Conservation (phyloP, 139 green algal genomes). For the Chlamydomonas sp. region DNA sequence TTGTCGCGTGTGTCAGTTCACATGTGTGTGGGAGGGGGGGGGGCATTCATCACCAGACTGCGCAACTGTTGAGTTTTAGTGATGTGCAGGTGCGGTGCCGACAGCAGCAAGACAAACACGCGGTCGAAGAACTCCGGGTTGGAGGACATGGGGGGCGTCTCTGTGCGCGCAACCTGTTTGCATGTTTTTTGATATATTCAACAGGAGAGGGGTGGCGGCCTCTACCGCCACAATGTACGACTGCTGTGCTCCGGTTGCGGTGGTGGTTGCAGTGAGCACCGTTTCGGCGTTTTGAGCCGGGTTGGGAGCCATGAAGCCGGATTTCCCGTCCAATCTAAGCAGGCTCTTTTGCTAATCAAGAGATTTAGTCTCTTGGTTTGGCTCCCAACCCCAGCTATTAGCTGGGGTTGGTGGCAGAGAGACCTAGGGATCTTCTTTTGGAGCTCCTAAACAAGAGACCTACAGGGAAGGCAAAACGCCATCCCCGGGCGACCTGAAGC, state of each 20-base stretch:
- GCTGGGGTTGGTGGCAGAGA: too few relatives aligned
- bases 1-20: background rate
- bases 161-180: conserved; percentile 25
- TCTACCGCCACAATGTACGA: background rate
- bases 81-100: conserved; percentile 12
- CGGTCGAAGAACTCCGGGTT: conserved; percentile 29
- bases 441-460: too few relatives aligned
- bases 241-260: background rate
- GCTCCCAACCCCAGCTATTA: too few relatives aligned
- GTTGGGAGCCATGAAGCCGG: background rate
- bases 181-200: background rate
- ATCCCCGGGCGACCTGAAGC: too few relatives aligned
- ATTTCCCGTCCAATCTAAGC: background rate
- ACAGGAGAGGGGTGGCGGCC: background rate
- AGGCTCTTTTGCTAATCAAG: too few relatives aligned
- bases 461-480: too few relatives aligned
- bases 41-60: background rate
- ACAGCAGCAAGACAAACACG: conserved; percentile 30
- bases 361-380: too few relatives aligned
- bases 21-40: background rate
- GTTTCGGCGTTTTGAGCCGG: background rate
- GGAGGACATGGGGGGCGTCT: conserved; percentile 21
- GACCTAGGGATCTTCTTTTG: too few relatives aligned
- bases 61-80: background rate
- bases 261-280: background rate